Percentiles rank a stretch among this genome's conserved stretches.
These are phyloP conservation scores for Tetraselmis striata DNA, from an alignment of 139 green algal genomes.

Conservation along the genomic window DNA sequence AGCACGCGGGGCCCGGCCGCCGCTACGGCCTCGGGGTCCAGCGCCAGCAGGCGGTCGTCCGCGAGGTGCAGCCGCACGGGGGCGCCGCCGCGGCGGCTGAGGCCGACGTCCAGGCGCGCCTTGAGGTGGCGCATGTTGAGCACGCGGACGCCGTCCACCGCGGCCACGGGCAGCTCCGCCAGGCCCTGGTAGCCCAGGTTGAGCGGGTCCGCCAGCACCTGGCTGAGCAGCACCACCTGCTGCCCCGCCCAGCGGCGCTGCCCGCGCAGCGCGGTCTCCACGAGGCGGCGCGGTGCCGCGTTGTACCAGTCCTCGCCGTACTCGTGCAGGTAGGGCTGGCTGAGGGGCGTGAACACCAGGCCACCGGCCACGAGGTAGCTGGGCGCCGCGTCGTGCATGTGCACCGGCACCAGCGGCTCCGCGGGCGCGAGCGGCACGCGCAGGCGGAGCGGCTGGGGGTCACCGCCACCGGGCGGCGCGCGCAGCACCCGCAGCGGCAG, in stretches of 20 bases:
- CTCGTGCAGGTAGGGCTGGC: conserved; percentile 58
- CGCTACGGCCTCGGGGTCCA: conserved; percentile 30
- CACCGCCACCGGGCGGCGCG: too few species aligned
- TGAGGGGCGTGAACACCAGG: conserved; percentile 59
- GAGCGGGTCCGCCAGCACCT: conserved; percentile 56
- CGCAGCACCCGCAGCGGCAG: conserved; percentile 32
- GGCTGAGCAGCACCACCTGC: conserved; percentile 52
- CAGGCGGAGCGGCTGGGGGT: conserved; percentile 25
- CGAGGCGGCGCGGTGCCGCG: conserved; percentile 38
- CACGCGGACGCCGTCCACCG: conserved; percentile 40
- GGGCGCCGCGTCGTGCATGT: conserved; percentile 52
- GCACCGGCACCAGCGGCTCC: conserved; percentile 53
- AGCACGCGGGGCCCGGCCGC: conserved; percentile 22
- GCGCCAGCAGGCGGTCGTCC: conserved; percentile 50
- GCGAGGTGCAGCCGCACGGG: conserved; percentile 51
- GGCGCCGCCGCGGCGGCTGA: background rate
- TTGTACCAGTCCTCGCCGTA: conserved; percentile 58
- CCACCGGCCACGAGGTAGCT: conserved; percentile 55
- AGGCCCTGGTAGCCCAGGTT: conserved; percentile 58
- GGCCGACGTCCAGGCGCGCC: conserved; percentile 22
- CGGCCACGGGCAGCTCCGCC: conserved; percentile 45
- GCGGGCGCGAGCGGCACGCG: conserved; percentile 39
- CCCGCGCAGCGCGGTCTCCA: conserved; percentile 48
- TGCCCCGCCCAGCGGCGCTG: conserved; percentile 35
- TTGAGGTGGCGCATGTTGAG: conserved; percentile 51